Evolutionary conservation across 495 filamentous ascomycete genomes (phyloP).

Genomic region (Parathielavia appendiculata): DNA sequence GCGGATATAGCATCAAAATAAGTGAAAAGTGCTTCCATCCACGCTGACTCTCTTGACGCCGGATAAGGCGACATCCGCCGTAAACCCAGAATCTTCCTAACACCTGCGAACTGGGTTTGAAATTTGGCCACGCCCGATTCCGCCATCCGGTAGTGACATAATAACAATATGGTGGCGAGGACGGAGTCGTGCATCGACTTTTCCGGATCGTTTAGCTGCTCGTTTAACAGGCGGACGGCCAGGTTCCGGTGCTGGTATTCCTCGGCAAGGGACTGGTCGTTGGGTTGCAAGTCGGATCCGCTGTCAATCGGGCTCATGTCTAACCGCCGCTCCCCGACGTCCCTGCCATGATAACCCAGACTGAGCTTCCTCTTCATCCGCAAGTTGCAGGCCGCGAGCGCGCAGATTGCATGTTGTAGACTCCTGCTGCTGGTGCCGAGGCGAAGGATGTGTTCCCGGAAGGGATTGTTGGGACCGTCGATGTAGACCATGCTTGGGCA

Average conservation of each 20-base stretch:
- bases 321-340: conserved; percentile 32
- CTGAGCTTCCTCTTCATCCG: conserved; percentile 54
- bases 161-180: conserved; percentile 76
- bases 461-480: conserved; percentile 79
- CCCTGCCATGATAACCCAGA: conserved; percentile 45
- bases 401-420: conserved; percentile 87
- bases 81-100: conserved; percentile 85
- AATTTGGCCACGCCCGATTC: conserved; percentile 90
- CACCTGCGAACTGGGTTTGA: conserved; percentile 88
- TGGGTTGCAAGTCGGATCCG: conserved; percentile 36
- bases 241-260: conserved; percentile 75
- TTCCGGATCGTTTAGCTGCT: conserved; percentile 68
- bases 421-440: conserved; percentile 74
- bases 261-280: conserved; percentile 56
- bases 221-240: conserved; percentile 77
- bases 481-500: conserved; percentile 88
- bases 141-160: conserved; percentile 90
- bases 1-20: conserved; percentile 95
- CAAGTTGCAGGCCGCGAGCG: conserved; percentile 80
- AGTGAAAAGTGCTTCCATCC: conserved; percentile 95
- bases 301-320: conserved; percentile 35
- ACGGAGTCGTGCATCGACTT: conserved; percentile 80
- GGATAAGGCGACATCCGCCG: conserved; percentile 60
- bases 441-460: conserved; percentile 74
- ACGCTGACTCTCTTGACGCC: conserved; percentile 63